These are phyloP conservation scores for Saccharum hybrid DNA, from an alignment of 202 grass and related monocot genomes.

Conservation along the genomic window DNA sequence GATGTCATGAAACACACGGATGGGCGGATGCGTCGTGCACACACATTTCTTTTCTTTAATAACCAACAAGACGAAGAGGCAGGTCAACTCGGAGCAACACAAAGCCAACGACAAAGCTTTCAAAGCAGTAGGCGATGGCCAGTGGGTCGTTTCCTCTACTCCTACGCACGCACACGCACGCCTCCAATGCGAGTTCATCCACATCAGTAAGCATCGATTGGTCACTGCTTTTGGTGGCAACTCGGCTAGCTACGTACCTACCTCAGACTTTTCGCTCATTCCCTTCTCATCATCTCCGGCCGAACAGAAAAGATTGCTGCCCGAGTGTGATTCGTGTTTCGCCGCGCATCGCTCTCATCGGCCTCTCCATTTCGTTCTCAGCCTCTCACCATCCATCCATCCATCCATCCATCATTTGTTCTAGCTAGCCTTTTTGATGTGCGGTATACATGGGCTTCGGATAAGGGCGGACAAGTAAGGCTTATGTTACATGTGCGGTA, in stretches of 20 bases:
- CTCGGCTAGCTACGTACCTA: too few relatives aligned
- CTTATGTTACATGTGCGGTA: too few relatives aligned
- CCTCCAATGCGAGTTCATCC: too few relatives aligned
- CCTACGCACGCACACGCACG: too few relatives aligned
- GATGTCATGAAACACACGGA: too few relatives aligned
- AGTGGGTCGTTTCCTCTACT: too few relatives aligned
- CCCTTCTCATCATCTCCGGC: too few relatives aligned
- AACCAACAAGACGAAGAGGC: background rate
- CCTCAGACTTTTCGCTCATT: too few relatives aligned
- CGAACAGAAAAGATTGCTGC: too few relatives aligned
- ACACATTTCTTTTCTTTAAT: background rate
- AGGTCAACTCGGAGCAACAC: background rate
- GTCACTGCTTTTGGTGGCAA: too few relatives aligned
- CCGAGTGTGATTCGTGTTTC: background rate
- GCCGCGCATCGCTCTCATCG: background rate
- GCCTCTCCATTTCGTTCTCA: background rate
- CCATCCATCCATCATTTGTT: background rate
- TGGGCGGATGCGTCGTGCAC: too few relatives aligned
- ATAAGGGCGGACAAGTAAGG: background rate
- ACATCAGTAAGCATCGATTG: too few relatives aligned
- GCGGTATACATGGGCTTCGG: background rate
- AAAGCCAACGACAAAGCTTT: background rate
- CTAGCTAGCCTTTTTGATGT: background rate
- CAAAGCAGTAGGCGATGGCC: background rate
- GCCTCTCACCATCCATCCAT: background rate